Evolutionary conservation across 139 green algal genomes (phyloP).

Genomic region (Tetradesmus obliquus): DNA sequence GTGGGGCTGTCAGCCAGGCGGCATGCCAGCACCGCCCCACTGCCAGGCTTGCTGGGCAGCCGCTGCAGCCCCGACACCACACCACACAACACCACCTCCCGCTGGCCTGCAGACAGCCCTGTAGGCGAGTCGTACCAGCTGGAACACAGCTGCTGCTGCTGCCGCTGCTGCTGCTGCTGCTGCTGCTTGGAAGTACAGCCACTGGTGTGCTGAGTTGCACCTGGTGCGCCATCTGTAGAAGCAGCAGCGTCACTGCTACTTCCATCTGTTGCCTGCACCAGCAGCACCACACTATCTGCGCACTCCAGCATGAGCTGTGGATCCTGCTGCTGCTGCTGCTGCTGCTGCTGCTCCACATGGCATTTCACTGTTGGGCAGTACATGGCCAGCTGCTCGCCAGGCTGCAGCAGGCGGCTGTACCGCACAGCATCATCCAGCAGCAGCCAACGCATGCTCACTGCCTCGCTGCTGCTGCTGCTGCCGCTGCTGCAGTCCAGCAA

Average conservation of each 20-base stretch:
- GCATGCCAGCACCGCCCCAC: not conserved
- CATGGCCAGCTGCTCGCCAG: constrained; percentile 8
- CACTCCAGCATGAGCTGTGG: not conserved
- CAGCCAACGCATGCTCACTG: not conserved
- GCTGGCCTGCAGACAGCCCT: not conserved
- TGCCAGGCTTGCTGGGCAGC: not conserved
- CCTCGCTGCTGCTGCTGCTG: not conserved
- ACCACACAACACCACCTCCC: constrained; percentile 12
- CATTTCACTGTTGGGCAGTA: constrained; percentile 11
- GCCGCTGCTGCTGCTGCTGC: not conserved
- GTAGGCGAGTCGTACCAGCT: not conserved
- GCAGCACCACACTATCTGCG: not conserved
- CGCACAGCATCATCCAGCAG: constrained; percentile 20
- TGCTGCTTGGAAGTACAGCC: not conserved
- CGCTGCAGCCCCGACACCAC: not conserved
- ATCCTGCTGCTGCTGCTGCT: not conserved
- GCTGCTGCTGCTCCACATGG: not conserved
- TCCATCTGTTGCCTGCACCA: not conserved
- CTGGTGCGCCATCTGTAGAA: not conserved
- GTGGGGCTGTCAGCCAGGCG: not conserved
- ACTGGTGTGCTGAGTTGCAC: not conserved
- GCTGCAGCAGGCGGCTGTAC: constrained; percentile 14
- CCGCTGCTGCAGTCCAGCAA: not conserved
- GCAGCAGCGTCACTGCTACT: not conserved
- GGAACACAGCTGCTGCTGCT: no score